Percentiles rank a stretch among this genome's conserved stretches.
Conservation (phyloP, 2,329 filamentous ascomycete genomes). For the Trichophaea hybrida region DNA sequence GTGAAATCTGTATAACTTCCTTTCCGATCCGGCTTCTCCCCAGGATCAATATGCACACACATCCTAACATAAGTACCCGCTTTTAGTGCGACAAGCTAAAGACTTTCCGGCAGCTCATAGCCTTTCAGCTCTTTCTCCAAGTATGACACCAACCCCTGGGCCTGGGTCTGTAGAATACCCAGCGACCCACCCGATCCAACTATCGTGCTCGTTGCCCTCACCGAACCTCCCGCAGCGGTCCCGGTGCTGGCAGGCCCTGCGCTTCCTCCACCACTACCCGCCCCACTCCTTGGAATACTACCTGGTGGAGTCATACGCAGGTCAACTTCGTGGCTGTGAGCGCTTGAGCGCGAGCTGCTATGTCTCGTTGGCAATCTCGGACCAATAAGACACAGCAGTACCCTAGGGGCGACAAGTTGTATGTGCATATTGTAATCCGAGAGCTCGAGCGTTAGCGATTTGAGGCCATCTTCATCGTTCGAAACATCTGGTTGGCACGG, state of each 20-base stretch:
- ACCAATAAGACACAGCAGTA: constrained; percentile 27
- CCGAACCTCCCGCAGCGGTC: constrained; percentile 11
- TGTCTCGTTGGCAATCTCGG: constrained; percentile 21
- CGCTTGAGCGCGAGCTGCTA: constrained; percentile 22
- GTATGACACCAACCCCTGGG: constrained; percentile 26
- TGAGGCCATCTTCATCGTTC: constrained; percentile 14
- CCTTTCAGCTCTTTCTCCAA: constrained; percentile 25
- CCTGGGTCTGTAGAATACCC: constrained; percentile 27
- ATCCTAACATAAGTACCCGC: too few relatives aligned
- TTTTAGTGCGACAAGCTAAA: neutral
- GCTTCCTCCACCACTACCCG: neutral
- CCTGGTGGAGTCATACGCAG: constrained; percentile 5
- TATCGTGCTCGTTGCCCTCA: neutral
- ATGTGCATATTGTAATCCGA: constrained; percentile 27
- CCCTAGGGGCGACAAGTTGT: constrained; percentile 23
- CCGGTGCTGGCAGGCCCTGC: constrained; percentile 12
- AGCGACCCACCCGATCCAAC: constrained; percentile 8
- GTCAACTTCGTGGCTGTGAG: constrained; percentile 23
- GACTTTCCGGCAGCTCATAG: constrained; percentile 25
- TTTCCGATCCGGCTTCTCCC: too few relatives aligned
- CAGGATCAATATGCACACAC: too few relatives aligned
- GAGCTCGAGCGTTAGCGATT: constrained; percentile 27
- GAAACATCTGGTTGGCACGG: neutral
- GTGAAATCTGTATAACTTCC: too few relatives aligned
- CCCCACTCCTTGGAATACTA: constrained; percentile 5